These are phyloP conservation scores for Chalaropsis ovoidea DNA, from an alignment of 2,329 filamentous ascomycete species.

Conservation along the genomic window DNA sequence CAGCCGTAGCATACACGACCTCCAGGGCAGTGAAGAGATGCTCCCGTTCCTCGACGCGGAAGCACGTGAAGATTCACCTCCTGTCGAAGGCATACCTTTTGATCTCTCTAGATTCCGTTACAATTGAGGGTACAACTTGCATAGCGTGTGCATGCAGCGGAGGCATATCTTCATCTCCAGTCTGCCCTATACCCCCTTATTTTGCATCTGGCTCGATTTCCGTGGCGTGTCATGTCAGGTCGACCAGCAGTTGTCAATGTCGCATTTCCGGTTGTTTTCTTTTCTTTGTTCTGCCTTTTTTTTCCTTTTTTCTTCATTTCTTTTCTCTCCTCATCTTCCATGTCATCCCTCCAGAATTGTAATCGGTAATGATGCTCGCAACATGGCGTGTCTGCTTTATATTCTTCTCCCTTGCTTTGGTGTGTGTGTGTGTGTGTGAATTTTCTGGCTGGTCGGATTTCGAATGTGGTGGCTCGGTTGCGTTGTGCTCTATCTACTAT, in stretches of 20 bases:
- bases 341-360: conserved; percentile 1
- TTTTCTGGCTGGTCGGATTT: neutral
- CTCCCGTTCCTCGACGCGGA: conserved; percentile 45
- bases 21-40: conserved; percentile 46
- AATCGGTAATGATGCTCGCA: neutral
- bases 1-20: neutral
- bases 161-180: conserved; percentile 1
- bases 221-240: neutral
- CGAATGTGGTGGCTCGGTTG: neutral
- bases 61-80: conserved; percentile 32
- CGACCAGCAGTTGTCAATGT: conserved; percentile 14
- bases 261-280: neutral
- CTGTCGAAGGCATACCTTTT: conserved; percentile 3
- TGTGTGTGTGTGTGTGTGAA: neutral
- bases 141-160: neutral
- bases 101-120: conserved; percentile 23
- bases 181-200: conserved; percentile 10
- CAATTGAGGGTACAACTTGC: neutral
- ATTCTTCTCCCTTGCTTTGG: neutral
- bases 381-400: neutral
- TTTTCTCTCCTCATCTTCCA: neutral
- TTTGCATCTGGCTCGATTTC: conserved; percentile 14
- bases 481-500: neutral
- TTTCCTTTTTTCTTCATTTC: too few species aligned
- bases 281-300: neutral